A percentile compares a stretch with the other conserved stretches of the same genome.
phyloP scores from a whole-genome alignment of 2,329 filamentous ascomycete genomes.

The Colletotrichum neosansevieriae region DNA sequence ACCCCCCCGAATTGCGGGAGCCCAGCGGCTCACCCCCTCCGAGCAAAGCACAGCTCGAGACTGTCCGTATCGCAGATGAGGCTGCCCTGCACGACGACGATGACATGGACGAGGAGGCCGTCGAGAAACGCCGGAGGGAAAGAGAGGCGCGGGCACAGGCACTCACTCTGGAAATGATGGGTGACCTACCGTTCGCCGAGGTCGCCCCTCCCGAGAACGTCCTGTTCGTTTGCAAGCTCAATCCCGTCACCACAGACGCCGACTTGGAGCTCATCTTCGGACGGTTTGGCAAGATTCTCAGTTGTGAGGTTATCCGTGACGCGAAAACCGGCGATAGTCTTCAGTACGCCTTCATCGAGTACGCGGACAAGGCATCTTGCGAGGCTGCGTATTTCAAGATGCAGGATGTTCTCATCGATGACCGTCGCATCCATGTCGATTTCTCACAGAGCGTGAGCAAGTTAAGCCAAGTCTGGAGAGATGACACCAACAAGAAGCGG shows the following conservation, averaged over 20 bases:
- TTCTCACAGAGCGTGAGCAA: constrained; percentile 96
- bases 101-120: constrained; percentile 78
- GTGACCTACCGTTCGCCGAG: constrained; percentile 95
- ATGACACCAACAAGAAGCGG: constrained; percentile 85
- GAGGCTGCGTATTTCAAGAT: constrained; percentile 99
- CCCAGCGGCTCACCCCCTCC: constrained; percentile 85
- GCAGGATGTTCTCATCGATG: constrained; percentile 96
- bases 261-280: constrained; percentile 97
- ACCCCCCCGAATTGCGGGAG: constrained; percentile 81
- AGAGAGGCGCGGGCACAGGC: constrained; percentile 94
- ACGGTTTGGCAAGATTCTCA: constrained; percentile 93
- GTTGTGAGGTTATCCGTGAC: constrained; percentile 95
- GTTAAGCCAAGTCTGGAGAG: constrained; percentile 90
- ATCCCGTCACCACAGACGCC: constrained; percentile 94
- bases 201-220: constrained; percentile 98
- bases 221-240: constrained; percentile 97
- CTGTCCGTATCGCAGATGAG: constrained; percentile 91
- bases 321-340: constrained; percentile 93
- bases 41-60: constrained; percentile 86
- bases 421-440: constrained; percentile 97
- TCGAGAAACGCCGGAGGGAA: constrained; percentile 84
- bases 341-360: constrained; percentile 98
- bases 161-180: constrained; percentile 96
- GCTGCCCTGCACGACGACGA: constrained; percentile 82
- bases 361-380: constrained; percentile 90